phyloP scores from a whole-genome alignment of 2,329 filamentous ascomycete species.

The Phoma sp. region DNA sequence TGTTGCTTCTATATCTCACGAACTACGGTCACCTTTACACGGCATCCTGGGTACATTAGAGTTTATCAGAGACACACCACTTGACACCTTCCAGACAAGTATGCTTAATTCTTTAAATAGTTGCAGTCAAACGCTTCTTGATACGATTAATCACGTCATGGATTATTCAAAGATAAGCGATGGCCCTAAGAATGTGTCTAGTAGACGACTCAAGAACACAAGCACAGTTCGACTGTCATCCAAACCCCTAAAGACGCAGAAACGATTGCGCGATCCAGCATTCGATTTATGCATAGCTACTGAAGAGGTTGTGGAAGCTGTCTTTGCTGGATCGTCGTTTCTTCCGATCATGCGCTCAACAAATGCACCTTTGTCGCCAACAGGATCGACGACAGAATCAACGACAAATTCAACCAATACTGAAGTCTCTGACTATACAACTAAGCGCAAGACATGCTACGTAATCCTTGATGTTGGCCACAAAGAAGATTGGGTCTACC shows the following conservation, averaged over 20 bases:
- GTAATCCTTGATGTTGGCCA: conserved; percentile 36
- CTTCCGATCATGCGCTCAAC: conserved; percentile 19
- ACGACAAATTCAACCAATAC: background rate
- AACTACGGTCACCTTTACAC: conserved; percentile 55
- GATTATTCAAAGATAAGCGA: conserved; percentile 39
- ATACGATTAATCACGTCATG: conserved; percentile 48
- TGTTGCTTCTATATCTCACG: conserved; percentile 59
- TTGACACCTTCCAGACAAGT: conserved; percentile 50
- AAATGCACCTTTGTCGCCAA: conserved; percentile 11
- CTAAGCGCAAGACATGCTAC: conserved; percentile 28
- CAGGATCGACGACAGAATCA: background rate
- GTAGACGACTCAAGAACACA: conserved; percentile 33
- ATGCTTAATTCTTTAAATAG: conserved; percentile 52
- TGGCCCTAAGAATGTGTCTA: conserved; percentile 47
- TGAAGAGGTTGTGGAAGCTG: conserved; percentile 34
- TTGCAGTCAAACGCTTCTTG: conserved; percentile 59
- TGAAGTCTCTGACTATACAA: too few species aligned
- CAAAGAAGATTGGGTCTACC: conserved; percentile 50
- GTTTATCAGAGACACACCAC: conserved; percentile 53
- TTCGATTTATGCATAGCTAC: conserved; percentile 30
- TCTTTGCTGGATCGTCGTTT: conserved; percentile 44
- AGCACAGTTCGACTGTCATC: conserved; percentile 37
- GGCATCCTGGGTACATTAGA: conserved; percentile 55
- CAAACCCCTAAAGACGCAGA: conserved; percentile 37
- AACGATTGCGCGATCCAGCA: conserved; percentile 17